Conservation (phyloP, 2,329 filamentous ascomycete genomes). For the Cytospora piceae region DNA sequence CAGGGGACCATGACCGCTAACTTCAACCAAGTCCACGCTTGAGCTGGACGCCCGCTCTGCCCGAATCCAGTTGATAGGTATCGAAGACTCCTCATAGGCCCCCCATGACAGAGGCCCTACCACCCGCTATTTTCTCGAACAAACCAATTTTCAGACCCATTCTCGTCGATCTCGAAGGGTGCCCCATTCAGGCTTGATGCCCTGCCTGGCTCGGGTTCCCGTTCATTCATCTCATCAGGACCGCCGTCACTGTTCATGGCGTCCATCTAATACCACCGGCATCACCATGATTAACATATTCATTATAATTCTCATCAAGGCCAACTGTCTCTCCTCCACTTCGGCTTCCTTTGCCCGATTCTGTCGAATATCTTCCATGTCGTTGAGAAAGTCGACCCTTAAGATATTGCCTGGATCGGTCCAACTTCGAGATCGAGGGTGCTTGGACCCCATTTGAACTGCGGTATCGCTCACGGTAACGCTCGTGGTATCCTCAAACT, state of each 20-base stretch:
- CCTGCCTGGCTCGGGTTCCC: background rate
- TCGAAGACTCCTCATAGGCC: no score
- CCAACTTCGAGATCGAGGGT: background rate
- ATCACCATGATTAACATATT: background rate
- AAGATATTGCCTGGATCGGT: background rate
- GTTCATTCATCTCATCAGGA: background rate
- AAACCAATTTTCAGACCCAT: background rate
- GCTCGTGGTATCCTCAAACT: background rate
- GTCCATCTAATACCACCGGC: background rate
- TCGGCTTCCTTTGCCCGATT: background rate
- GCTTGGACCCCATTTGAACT: background rate
- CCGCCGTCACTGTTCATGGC: background rate
- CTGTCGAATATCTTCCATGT: background rate
- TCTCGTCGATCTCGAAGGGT: background rate
- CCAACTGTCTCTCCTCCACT: background rate
- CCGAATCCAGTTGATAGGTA: no score
- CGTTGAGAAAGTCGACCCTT: background rate
- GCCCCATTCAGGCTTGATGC: background rate
- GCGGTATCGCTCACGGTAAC: background rate
- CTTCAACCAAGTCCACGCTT: no score
- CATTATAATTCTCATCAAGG: background rate
- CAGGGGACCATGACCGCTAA: no score
- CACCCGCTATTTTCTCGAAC: background rate
- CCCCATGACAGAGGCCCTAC: background rate
- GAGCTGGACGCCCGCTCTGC: no score